These are phyloP conservation scores for Volvariella surrecta DNA, from an alignment of 1,284 basidiomycete species.

Conservation along the genomic window DNA sequence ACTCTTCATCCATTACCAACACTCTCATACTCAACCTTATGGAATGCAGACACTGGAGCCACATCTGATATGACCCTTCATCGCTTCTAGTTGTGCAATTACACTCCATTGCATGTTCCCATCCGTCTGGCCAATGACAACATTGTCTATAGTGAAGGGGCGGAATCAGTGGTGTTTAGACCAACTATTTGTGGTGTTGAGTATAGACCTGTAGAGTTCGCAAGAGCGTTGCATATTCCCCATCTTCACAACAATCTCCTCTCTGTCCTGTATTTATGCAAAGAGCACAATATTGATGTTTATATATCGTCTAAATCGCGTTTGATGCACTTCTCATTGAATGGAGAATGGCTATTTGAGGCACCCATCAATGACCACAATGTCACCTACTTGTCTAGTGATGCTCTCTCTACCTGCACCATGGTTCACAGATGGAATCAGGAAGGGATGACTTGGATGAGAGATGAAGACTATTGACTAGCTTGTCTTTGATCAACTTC, in stretches of 20 bases:
- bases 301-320: no score
- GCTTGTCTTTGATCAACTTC: no score
- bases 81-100: slow-evolving; percentile 21
- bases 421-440: no score
- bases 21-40: slow-evolving; percentile 7
- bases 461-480: no score
- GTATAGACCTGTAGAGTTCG: slow-evolving; percentile 16
- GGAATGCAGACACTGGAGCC: slow-evolving; percentile 26
- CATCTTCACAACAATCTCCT: slow-evolving; percentile 21
- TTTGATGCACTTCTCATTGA: no score
- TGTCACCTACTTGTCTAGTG: no score
- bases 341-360: no score
- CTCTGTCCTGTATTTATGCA: slow-evolving; percentile 18
- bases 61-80: slow-evolving; percentile 29
- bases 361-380: no score
- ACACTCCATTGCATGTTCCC: slow-evolving; percentile 15
- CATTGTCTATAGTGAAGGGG: slow-evolving; percentile 20
- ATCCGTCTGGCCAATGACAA: slow-evolving; percentile 21
- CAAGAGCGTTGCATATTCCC: slow-evolving; percentile 25
- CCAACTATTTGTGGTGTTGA: slow-evolving; percentile 14
- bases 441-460: no score
- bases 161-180: slow-evolving; percentile 22
- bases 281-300: no score
- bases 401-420: no score
- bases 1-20: background rate